Evolutionary conservation across 1,284 basidiomycete genomes (phyloP), one percentile per base, ranked within the genome.

Genomic region (Meira miltonrushii): DNA sequence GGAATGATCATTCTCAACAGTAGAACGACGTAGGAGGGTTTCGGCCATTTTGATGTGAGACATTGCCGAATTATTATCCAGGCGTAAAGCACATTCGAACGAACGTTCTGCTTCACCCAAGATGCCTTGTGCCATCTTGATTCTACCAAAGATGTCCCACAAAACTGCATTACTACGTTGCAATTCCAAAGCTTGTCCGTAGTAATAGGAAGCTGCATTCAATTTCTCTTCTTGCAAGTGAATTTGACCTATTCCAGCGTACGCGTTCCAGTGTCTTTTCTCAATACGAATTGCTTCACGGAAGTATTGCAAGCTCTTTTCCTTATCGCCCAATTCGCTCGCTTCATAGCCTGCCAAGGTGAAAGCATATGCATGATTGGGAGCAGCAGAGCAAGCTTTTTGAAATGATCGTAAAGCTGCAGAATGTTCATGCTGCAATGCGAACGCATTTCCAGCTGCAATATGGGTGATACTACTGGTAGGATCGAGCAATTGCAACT

Each of bases 331-430:
- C 37, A 78, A 63, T 52, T 75, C 71, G 15, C 71, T 63, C 12
- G 71, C 68, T 59, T 78, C 75, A 61, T 76, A 69, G 1, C 75
- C 75, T 1, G 75, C 74, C 8, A 78, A 59, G 1, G 75, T 78
- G 56, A 69, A 76, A 1, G 72, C 71, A 53, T 78, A 78, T 13
- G 75, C 74, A 51, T 69, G 71, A 38, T 67, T 66, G 10, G 74
- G 72, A 13, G 72, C 65, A 1, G 68, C 57, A 6, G 66, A 61
- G 12, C 67, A 68, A 7, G 75, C 74, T 8, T 71, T 67, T 44
- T 67, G 66, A 58, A 78, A 78, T 44, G 66, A 72, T 13, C 67
- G 64, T 12, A 75, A 60, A 21, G 75, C 75, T 9, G 68, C 65
- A 50, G 64, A 67, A 40, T 76, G 74, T 54, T 75, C 72, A 39